Conservation (phyloP, 208 protist species). For the Leishmania tropica region DNA sequence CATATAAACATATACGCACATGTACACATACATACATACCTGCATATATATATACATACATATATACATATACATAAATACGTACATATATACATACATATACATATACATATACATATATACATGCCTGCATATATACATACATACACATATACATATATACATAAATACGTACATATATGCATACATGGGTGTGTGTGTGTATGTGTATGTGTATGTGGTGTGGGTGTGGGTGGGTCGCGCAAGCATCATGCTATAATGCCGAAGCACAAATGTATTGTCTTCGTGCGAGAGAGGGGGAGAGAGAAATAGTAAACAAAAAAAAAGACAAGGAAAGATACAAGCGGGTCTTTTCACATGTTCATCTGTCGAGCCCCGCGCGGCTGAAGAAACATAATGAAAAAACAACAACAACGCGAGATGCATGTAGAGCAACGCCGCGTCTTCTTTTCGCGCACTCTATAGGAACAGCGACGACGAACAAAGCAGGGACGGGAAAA, state of each 20-base stretch:
- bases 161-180: too few relatives aligned
- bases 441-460: background rate
- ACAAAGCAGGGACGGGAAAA: background rate
- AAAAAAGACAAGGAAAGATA: background rate
- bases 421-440: background rate
- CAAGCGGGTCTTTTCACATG: background rate
- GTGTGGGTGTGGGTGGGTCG: too few relatives aligned
- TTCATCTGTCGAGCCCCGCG: background rate
- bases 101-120: too few relatives aligned
- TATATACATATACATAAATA: too few relatives aligned
- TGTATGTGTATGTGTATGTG: too few relatives aligned
- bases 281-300: background rate
- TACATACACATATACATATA: too few relatives aligned
- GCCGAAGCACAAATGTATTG: background rate
- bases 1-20: too few relatives aligned
- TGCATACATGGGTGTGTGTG: too few relatives aligned
- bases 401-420: background rate
- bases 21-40: too few relatives aligned
- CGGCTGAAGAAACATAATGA: background rate
- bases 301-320: background rate
- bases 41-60: too few relatives aligned
- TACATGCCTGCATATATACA: too few relatives aligned
- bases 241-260: background rate
- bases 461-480: background rate
- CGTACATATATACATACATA: too few relatives aligned